These are phyloP conservation scores for Neurospora crassa DNA, from an alignment of 2,329 filamentous ascomycete species.

Conservation along the genomic window DNA sequence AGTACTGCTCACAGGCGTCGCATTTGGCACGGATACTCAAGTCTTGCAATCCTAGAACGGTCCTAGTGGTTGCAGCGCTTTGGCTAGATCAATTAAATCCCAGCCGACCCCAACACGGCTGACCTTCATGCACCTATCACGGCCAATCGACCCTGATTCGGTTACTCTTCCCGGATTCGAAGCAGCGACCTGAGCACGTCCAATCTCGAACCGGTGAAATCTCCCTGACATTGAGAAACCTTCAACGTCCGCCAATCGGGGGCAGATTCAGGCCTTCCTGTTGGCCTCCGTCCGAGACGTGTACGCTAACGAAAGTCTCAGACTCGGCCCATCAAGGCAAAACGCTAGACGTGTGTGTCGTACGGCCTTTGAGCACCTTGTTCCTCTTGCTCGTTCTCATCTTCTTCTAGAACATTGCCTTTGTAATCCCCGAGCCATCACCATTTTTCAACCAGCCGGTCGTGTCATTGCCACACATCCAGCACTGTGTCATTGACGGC, in stretches of 20 bases:
- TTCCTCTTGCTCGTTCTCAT: background rate
- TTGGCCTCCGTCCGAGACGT: background rate
- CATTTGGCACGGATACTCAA: background rate
- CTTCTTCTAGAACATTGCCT: background rate
- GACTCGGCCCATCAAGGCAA: background rate
- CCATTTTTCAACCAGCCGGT: background rate
- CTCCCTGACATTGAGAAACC: background rate
- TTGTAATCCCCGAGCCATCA: background rate
- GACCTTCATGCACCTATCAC: background rate
- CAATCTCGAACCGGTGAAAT: background rate
- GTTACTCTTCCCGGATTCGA: background rate
- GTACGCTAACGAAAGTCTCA: background rate
- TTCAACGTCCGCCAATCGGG: background rate
- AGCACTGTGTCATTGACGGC: background rate
- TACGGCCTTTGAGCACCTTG: background rate
- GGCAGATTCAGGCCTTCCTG: background rate
- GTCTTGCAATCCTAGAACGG: background rate
- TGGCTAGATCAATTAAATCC: background rate
- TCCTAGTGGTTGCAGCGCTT: background rate
- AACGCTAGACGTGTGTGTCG: background rate
- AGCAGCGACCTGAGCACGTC: background rate
- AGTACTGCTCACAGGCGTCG: background rate
- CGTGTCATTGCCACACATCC: background rate
- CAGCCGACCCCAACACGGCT: background rate
- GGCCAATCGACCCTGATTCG: background rate